These are phyloP conservation scores for Russula vinacea DNA, from an alignment of 768 basidiomycete species.

Conservation along the genomic window DNA sequence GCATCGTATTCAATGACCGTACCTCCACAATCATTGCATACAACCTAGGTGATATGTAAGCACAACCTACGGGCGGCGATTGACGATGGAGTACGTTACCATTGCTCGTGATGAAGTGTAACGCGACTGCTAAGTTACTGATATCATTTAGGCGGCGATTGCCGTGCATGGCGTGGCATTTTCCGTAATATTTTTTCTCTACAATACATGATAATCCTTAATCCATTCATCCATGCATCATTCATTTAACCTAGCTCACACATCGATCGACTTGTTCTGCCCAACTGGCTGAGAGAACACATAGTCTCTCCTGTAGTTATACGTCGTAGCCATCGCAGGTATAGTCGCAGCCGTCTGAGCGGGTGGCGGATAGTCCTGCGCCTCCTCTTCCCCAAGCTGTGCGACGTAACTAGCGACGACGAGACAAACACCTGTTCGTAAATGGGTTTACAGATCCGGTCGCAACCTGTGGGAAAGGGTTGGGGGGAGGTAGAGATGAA, in stretches of 20 bases:
- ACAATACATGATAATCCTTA: background rate
- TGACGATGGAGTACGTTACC: constrained; percentile 5
- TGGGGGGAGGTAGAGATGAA: background rate
- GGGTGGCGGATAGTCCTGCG: constrained; percentile 21
- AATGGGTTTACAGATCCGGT: background rate
- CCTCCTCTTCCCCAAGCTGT: constrained; percentile 52
- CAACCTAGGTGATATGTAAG: constrained; percentile 38
- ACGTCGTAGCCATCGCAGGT: constrained; percentile 25
- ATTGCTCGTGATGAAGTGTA: background rate
- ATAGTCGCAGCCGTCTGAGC: constrained; percentile 10
- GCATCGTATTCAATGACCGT: constrained; percentile 83
- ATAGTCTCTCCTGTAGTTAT: constrained; percentile 20
- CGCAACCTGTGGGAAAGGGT: constrained; percentile 14
- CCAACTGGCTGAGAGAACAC: constrained; percentile 11
- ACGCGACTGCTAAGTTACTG: no score
- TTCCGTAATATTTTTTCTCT: background rate
- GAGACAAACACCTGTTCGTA: constrained; percentile 46
- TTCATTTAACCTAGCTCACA: constrained; percentile 17
- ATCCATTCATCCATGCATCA: background rate
- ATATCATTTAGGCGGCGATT: constrained; percentile 5
- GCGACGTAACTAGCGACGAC: constrained; percentile 52
- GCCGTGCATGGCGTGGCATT: constrained; percentile 1
- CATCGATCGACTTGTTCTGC: background rate
- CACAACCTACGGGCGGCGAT: background rate
- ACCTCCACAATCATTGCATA: constrained; percentile 76